A percentile compares a stretch with the other conserved stretches of the same genome.
Evolutionary conservation across 257 asterid genomes (phyloP).

Genomic region (Solanum okadae): DNA sequence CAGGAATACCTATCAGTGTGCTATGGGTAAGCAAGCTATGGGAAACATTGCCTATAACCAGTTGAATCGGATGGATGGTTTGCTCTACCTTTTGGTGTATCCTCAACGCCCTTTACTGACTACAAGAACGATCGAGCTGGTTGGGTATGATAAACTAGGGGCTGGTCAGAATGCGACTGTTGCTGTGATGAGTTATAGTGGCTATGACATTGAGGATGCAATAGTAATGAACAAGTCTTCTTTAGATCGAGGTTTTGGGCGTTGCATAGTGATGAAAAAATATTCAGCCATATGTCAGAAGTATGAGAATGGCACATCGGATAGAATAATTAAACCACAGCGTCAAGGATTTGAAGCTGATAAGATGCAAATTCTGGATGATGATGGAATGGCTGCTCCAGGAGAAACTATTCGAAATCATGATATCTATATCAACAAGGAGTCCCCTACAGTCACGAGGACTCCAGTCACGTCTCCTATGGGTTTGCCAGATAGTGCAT

Average conservation of each 20-base stretch:
- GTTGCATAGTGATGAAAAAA: slow-evolving; percentile 88
- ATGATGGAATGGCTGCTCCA: slow-evolving; percentile 95
- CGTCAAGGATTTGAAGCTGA: slow-evolving; percentile 46
- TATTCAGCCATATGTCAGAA: slow-evolving; percentile 48
- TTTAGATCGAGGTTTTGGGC: slow-evolving; percentile 98
- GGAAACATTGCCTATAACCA: slow-evolving; percentile 92
- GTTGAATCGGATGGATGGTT: slow-evolving; percentile 84
- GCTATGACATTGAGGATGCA: slow-evolving; percentile 98
- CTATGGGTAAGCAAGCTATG: slow-evolving; percentile 99
- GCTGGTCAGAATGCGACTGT: slow-evolving; percentile 99
- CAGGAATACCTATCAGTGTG: slow-evolving; percentile 99
- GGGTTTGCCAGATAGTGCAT: slow-evolving; percentile 47
- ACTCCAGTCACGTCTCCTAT: slow-evolving; percentile 11
- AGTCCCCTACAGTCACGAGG: slow-evolving; percentile 49
- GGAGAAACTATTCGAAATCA: slow-evolving; percentile 69
- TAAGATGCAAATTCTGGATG: slow-evolving; percentile 77
- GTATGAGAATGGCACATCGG: slow-evolving; percentile 49
- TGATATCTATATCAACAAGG: slow-evolving; percentile 66
- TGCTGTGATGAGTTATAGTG: slow-evolving; percentile 98
- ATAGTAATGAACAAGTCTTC: slow-evolving; percentile 97
- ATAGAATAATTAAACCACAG: slow-evolving; percentile 57
- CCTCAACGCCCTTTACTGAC: slow-evolving; percentile 95
- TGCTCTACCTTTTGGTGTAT: slow-evolving; percentile 84
- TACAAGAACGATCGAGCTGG: slow-evolving; percentile 92
- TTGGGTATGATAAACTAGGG: slow-evolving; percentile 79